Conservation (phyloP, 345 rosid species). For the Hibiscus mutabilis region DNA sequence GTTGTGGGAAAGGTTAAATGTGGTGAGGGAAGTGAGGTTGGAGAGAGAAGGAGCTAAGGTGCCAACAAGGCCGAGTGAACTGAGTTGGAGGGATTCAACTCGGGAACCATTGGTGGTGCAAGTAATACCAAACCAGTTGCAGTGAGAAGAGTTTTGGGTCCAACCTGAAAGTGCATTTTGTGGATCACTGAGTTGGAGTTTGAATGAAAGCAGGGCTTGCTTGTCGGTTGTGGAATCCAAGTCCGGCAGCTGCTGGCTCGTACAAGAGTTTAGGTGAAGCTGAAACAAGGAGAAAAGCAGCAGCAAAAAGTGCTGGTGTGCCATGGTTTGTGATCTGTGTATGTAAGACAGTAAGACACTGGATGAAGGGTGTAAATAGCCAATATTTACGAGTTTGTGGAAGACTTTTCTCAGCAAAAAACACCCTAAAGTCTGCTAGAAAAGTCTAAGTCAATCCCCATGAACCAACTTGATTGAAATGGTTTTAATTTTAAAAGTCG, state of each 20-base stretch:
- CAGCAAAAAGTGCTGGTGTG: not conserved
- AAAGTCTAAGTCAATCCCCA: no score
- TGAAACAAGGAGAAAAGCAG: slow-evolving; percentile 8
- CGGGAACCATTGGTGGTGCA: slow-evolving; percentile 7
- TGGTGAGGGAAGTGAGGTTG: slow-evolving; percentile 3
- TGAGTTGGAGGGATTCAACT: slow-evolving; percentile 6
- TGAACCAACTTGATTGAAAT: no score
- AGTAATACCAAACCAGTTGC: slow-evolving; percentile 16
- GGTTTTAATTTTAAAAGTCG: no score
- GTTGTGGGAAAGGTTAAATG: slow-evolving; percentile 13
- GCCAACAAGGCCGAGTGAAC: not conserved
- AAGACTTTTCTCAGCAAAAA: no score
- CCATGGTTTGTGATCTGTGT: not conserved
- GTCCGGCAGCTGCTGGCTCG: not conserved
- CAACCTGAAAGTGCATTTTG: slow-evolving; percentile 15
- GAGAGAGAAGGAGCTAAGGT: not conserved
- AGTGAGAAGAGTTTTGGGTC: slow-evolving; percentile 19
- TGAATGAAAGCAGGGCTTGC: slow-evolving; percentile 21
- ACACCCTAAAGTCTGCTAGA: no score
- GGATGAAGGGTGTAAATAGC: no score
- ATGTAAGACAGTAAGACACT: no score
- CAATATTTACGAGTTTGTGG: no score
- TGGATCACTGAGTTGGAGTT: slow-evolving; percentile 15
- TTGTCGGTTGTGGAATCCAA: slow-evolving; percentile 14
- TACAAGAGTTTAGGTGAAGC: not conserved